These are phyloP conservation scores for Xylaria sp. DNA, from an alignment of 2,329 filamentous ascomycete genomes.

Conservation along the genomic window DNA sequence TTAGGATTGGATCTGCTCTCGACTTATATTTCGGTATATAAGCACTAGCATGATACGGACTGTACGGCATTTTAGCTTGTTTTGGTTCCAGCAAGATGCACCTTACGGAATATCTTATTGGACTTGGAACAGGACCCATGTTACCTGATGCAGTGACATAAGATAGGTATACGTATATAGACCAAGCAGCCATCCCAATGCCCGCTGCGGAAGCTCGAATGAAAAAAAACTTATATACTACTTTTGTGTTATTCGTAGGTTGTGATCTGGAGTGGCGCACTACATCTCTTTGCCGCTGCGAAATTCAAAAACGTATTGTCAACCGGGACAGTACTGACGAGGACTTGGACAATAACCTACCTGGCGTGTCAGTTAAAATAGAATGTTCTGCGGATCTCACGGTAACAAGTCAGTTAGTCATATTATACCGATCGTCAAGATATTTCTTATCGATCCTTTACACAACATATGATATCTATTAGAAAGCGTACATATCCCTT, in stretches of 20 bases:
- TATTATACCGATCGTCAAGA: not conserved
- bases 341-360: not conserved
- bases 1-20: conserved; percentile 29
- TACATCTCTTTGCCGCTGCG: not conserved
- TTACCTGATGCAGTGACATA: conserved; percentile 2
- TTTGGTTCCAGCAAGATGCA: conserved; percentile 2
- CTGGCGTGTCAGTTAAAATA: not conserved
- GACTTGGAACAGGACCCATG: conserved; percentile 15
- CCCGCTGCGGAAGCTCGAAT: not conserved
- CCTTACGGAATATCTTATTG: conserved; percentile 16
- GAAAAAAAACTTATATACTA: not conserved
- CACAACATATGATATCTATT: not conserved
- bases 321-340: not conserved
- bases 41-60: conserved; percentile 21
- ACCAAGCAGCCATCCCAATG: conserved; percentile 16
- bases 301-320: not conserved
- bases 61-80: conserved; percentile 26
- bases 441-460: not conserved
- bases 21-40: conserved; percentile 32
- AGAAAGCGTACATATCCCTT: too few species aligned
- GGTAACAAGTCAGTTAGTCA: not conserved
- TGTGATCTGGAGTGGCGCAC: not conserved
- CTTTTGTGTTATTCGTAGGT: not conserved
- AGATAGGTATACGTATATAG: conserved; percentile 23
- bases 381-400: not conserved